Conservation (phyloP, 352 stramenopile genomes). For the Pythium dissotocum region DNA sequence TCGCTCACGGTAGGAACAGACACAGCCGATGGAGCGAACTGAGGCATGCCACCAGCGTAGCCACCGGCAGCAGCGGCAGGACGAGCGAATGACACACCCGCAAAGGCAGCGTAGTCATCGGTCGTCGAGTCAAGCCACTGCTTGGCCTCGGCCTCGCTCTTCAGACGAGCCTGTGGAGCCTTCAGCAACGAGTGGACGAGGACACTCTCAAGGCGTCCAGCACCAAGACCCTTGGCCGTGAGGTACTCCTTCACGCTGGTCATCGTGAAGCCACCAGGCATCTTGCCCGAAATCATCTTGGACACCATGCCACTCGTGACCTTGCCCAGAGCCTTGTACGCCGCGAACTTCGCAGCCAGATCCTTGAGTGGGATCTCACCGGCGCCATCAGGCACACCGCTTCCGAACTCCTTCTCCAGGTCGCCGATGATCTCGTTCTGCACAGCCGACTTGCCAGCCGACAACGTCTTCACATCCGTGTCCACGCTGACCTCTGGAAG, state of each 20-base stretch:
- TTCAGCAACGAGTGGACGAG: constrained; percentile 66
- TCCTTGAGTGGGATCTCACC: constrained; percentile 76
- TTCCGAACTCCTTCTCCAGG: constrained; percentile 85
- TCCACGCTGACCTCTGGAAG: constrained; percentile 68
- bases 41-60: constrained; percentile 32
- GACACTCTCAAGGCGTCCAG: constrained; percentile 77
- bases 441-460: constrained; percentile 80
- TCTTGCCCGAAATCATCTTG: constrained; percentile 80
- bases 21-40: constrained; percentile 42
- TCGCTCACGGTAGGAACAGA: constrained; percentile 62
- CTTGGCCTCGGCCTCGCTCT: constrained; percentile 69
- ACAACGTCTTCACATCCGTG: constrained; percentile 79
- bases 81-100: constrained; percentile 61
- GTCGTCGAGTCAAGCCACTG: constrained; percentile 82
- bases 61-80: constrained; percentile 23
- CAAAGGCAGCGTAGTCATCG: constrained; percentile 69
- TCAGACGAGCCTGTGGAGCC: constrained; percentile 62
- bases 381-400: constrained; percentile 62
- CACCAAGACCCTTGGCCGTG: constrained; percentile 56
- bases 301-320: constrained; percentile 60
- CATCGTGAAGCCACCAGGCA: constrained; percentile 85
- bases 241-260: constrained; percentile 80
- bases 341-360: constrained; percentile 60
- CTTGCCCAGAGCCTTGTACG: constrained; percentile 75
- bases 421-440: constrained; percentile 90